A percentile compares a stretch with the other conserved stretches of the same genome.
phyloP scores from a whole-genome alignment of 768 basidiomycete species.

The Boletus rufocinnamomeus region DNA sequence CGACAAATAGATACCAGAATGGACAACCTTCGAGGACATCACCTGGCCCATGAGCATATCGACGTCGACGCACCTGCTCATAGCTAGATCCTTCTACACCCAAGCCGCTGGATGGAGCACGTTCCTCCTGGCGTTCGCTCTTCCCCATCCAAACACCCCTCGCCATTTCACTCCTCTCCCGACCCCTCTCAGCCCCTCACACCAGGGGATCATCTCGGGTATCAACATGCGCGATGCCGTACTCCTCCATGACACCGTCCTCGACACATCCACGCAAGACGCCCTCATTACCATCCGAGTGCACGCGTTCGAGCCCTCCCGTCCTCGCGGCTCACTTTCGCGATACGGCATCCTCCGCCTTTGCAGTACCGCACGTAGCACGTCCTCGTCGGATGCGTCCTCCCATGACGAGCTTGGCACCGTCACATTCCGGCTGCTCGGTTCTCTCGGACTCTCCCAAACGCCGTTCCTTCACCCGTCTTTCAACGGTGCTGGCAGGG shows the following conservation, averaged over 20 bases:
- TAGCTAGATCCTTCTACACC: constrained; percentile 8
- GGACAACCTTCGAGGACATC: not conserved
- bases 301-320: not conserved
- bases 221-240: not conserved
- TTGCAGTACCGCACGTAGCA: not conserved
- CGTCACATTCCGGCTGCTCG: constrained; percentile 9
- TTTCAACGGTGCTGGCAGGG: constrained; percentile 19
- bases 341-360: constrained; percentile 17
- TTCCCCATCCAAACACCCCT: constrained; percentile 4
- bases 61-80: constrained; percentile 24
- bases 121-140: constrained; percentile 13
- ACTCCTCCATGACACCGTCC: constrained; percentile 17
- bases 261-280: constrained; percentile 13
- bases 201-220: constrained; percentile 9
- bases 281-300: constrained; percentile 11
- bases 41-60: constrained; percentile 10
- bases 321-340: not conserved
- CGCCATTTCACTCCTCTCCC: not conserved
- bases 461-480: constrained; percentile 9
- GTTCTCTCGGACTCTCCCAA: not conserved
- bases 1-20: constrained; percentile 1
- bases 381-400: not conserved
- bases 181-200: constrained; percentile 9
- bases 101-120: constrained; percentile 4
- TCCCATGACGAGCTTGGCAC: not conserved